Evolutionary conservation across 163 green algal genomes (phyloP), one percentile per base, ranked within the genome.

Genomic region (Prototheca cutis): DNA sequence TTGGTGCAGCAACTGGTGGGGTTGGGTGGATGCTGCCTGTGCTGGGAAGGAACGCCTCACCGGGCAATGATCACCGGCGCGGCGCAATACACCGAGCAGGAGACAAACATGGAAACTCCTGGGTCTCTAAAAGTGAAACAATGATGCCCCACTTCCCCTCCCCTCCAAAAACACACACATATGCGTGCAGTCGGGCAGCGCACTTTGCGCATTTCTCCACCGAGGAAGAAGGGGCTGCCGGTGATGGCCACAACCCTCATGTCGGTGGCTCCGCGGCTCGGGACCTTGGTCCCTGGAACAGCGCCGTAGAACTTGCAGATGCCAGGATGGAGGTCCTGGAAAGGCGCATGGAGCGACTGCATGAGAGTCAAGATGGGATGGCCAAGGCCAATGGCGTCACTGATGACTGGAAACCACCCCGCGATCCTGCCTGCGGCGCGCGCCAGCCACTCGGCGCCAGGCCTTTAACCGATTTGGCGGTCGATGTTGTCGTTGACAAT

Each of bases 241-340:
- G 67, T 19, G 48, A 56, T 30, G 48, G 49, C 13, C 33, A 66
- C 57, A 66, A 65, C 23, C 31, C 63, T 2, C 63, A 80, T 36
- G 62, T 55, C 34, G 70, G 69, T 23, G 74, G 55, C 30, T 40
- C 27, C 21, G 47, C 65, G 78, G 83, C 83, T 4, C 65, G 80
- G 13, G 72, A 59, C 0, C 67, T 90, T 24, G 83, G 83, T 0
- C 79, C 79, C 4, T 90, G 81, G 79, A 82, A 71, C 28, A 83
- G 70, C 34, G 79, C 81, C 6, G 53, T 74, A 25, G 62, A 86
- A 66, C 77, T 90, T 8, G 77, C 81, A 3, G 77, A 87, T 27
- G 75, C 64, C 6, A 60, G 81, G 2, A 63, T 69, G 33, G 61
- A 70, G 57, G 81, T 77, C 58, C 62, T 66, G 34, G 59, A 71